A percentile compares a stretch with the other conserved stretches of the same genome.
phyloP scores from a whole-genome alignment of 768 basidiomycete species.

The Exidia glandulosa region DNA sequence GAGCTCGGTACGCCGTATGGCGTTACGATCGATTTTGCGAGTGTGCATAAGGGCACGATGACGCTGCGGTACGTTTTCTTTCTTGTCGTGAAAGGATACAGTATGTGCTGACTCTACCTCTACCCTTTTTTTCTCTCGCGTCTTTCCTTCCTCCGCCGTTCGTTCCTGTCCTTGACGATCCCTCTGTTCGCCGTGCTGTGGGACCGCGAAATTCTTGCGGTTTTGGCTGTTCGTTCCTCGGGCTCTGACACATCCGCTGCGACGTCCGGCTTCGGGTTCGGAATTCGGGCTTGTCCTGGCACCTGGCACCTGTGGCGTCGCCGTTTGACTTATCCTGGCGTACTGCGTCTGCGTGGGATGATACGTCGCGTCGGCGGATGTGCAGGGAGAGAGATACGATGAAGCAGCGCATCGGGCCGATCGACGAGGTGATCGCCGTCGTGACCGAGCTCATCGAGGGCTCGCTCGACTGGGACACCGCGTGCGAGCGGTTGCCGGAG shows the following conservation, averaged over 20 bases:
- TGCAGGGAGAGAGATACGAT: slow-evolving; percentile 89
- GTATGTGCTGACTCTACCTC: background rate
- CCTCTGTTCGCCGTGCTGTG: no score
- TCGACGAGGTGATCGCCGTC: slow-evolving; percentile 79
- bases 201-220: no score
- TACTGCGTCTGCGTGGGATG: background rate
- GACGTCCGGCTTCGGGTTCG: no score
- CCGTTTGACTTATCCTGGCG: background rate
- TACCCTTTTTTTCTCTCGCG: background rate
- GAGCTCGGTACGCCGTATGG: slow-evolving; percentile 98
- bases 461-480: slow-evolving; percentile 64
- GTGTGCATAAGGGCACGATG: slow-evolving; percentile 86
- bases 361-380: slow-evolving; percentile 7
- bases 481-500: slow-evolving; percentile 53
- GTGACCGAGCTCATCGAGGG: slow-evolving; percentile 73
- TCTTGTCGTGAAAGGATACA: background rate
- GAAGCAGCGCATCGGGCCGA: slow-evolving; percentile 77
- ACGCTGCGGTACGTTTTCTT: slow-evolving; percentile 65
- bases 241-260: no score
- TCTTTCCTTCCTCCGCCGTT: background rate
- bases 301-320: background rate
- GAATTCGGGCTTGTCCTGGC: no score
- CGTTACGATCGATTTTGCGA: slow-evolving; percentile 91
- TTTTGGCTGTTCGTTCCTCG: no score
- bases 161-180: no score